A percentile compares a stretch with the other conserved stretches of the same genome.
These are phyloP conservation scores for Leishmania turanica DNA, from an alignment of 208 protist genomes.

Conservation along the genomic window DNA sequence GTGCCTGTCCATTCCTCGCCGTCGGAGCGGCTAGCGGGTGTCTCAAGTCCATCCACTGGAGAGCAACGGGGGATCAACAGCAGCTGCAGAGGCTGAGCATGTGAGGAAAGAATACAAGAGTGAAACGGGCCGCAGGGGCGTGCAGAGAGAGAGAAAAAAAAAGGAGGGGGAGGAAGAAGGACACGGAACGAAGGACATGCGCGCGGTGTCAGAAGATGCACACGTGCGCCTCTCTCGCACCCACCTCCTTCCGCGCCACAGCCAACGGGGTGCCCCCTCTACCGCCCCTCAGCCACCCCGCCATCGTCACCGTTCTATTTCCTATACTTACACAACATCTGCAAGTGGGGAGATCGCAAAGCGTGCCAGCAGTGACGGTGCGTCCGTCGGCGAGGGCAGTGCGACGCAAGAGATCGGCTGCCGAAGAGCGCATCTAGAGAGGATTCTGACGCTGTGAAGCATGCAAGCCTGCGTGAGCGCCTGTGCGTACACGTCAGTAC, in stretches of 20 bases:
- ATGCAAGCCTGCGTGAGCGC: background rate
- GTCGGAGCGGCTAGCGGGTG: background rate
- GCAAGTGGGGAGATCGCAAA: background rate
- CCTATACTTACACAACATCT: background rate
- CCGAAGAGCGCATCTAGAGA: too few species aligned
- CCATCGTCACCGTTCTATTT: background rate
- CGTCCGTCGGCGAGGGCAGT: background rate
- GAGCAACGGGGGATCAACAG: background rate
- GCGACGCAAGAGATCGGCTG: background rate
- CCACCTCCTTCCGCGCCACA: background rate
- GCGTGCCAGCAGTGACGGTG: background rate
- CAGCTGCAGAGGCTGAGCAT: background rate
- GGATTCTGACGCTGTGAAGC: background rate
- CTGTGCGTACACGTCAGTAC: conserved; percentile 2
- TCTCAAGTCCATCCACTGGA: background rate
- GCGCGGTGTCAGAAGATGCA: background rate
- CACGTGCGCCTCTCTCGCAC: background rate
- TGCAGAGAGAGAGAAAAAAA: background rate
- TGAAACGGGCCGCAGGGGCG: background rate
- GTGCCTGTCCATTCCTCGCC: background rate
- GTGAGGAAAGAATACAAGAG: background rate
- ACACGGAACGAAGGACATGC: background rate
- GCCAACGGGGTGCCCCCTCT: background rate
- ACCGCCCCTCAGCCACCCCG: background rate
- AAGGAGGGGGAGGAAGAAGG: background rate